Conservation (phyloP, 1,139 yeast genomes). For the Pichia sp. region DNA sequence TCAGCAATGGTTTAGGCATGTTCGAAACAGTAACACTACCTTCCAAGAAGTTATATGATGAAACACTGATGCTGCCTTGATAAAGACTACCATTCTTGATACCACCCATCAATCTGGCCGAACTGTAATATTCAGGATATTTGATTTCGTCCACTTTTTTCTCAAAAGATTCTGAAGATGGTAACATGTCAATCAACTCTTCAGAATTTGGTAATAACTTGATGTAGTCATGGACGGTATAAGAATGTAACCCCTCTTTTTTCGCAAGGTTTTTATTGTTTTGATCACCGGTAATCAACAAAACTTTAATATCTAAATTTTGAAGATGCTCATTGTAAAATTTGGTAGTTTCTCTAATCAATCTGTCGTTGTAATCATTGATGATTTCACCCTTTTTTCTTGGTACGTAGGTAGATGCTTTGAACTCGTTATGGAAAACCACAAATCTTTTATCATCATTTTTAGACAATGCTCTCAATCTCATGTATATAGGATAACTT, state of each 20-base stretch:
- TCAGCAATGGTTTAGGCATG: conserved; percentile 72
- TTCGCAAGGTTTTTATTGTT: conserved; percentile 55
- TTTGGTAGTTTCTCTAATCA: conserved; percentile 65
- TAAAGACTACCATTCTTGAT: conserved; percentile 77
- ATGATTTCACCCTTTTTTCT: conserved; percentile 64
- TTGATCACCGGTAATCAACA: conserved; percentile 73
- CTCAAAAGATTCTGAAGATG: conserved; percentile 38
- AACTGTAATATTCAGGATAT: conserved; percentile 73
- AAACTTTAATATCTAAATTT: conserved; percentile 36
- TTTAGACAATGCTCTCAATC: conserved; percentile 70
- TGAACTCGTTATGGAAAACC: conserved; percentile 91
- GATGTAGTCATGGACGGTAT: conserved; percentile 58
- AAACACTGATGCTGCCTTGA: conserved; percentile 76
- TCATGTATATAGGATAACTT: conserved; percentile 80
- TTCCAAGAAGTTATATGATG: conserved; percentile 82
- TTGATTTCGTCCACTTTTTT: conserved; percentile 38
- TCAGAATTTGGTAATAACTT: conserved; percentile 67
- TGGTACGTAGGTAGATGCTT: conserved; percentile 56
- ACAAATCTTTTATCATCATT: conserved; percentile 79
- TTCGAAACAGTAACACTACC: conserved; percentile 72
- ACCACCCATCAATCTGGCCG: conserved; percentile 85
- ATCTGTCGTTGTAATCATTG: conserved; percentile 88
- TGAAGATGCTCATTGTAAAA: conserved; percentile 69
- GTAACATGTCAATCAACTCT: conserved; percentile 73
- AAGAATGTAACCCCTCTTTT: conserved; percentile 44